phyloP scores from a whole-genome alignment of 495 filamentous ascomycete genomes.

The Cercophora scortea region DNA sequence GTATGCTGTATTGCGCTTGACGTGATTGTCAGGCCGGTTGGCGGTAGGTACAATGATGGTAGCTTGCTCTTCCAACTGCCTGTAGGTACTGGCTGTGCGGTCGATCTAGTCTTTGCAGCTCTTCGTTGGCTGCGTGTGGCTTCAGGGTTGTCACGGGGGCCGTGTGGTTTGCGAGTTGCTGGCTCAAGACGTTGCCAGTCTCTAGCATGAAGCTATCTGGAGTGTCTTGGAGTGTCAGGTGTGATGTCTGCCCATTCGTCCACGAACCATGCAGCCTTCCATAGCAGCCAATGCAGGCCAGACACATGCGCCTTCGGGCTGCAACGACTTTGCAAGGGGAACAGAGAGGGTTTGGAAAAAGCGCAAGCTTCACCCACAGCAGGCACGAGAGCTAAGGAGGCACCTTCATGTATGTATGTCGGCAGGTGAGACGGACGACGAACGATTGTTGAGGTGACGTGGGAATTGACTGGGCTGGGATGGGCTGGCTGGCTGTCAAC shows the following conservation, averaged over 20 bases:
- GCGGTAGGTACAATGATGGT: conserved; percentile 5
- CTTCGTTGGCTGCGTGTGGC: too few relatives aligned
- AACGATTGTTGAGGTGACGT: too few relatives aligned
- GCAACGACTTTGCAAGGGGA: conserved; percentile 1
- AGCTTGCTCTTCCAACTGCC: too few relatives aligned
- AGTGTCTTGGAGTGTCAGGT: not conserved
- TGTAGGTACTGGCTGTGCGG: too few relatives aligned
- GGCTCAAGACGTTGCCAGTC: not conserved
- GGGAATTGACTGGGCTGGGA: not conserved
- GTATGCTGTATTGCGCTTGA: not conserved
- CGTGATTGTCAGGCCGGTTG: not conserved
- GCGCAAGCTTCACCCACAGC: not conserved
- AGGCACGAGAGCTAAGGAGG: too few relatives aligned
- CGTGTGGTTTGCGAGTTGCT: not conserved
- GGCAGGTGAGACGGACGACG: too few relatives aligned
- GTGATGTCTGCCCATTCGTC: conserved; percentile 11
- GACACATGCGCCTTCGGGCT: conserved; percentile 37
- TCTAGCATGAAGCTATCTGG: not conserved
- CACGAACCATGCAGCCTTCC: conserved; percentile 25
- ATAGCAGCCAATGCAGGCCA: conserved; percentile 36
- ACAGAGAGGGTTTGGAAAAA: not conserved
- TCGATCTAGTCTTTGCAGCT: too few relatives aligned
- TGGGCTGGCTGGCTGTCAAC: not conserved
- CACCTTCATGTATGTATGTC: too few relatives aligned
- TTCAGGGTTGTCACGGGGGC: not conserved